Base-by-base conservation (phyloP, 2,329 filamentous ascomycete species). In the Nigrospora oryzae region DNA sequence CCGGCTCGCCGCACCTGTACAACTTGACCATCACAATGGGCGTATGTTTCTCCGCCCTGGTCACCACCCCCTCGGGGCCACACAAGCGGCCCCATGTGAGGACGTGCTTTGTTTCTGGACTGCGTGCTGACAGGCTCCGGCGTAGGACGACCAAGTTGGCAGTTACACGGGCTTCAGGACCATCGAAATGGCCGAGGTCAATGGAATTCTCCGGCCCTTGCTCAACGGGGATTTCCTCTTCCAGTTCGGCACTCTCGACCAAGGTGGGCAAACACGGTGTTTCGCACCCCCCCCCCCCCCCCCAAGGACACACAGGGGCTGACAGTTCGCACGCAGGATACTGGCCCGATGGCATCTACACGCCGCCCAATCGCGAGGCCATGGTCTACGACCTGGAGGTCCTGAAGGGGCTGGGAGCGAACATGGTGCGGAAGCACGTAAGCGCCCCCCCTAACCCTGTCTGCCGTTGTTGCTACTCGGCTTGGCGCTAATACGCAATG, bases 131-230 rank as follows among this genome's bases (percentile, higher is more conserved):
- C 23, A 28, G 23, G 23, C 23, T 28, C 23, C 23, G 23, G 23
- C 23, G 34, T 19, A 41, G 39, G 47, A 66, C 6, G 83, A 86
- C 47, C 55, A 63, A 8, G 66, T 86, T 2, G 62, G 64, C 11
- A 86, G 81, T 57, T 86, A 86, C 60, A 84, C 78, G 0, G 83
- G 82, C 1, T 86, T 87, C 63, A 71, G 83, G 28, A 85, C 79
- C 0, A 70, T 86, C 33, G 70, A 74, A 0, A 66, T 66, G 7
- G 81, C 75, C 1, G 61, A 65, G 1, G 65, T 86, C 1, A 62
- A 81, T 15, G 81, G 79, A 0, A 58, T 83, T 2, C 66, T 75
- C 45, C 73, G 83, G 0, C 81, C 81, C 0, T 60, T 85, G 1
- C 62, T 87, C 35, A 88, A 87, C 49, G 81, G 79, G n/a, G 68